Percentiles rank a stretch among this genome's conserved stretches.
Evolutionary conservation across 108 stramenopile genomes (phyloP).

Genomic region (Skeletonema potamos): DNA sequence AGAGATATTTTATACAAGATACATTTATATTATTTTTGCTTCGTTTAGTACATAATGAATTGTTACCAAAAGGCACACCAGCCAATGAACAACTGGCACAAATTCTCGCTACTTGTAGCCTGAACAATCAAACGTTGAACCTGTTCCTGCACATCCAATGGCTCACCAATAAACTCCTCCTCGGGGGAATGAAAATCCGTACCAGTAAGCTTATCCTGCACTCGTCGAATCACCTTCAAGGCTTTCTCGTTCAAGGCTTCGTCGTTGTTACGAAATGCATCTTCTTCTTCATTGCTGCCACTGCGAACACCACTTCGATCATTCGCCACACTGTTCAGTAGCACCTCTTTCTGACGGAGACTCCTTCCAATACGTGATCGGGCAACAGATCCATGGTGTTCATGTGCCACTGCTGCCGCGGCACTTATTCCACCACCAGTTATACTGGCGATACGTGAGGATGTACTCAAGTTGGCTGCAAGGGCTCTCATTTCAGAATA

Average conservation of each 20-base stretch:
- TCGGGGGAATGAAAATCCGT: conserved; percentile 86
- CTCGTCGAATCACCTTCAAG: conserved; percentile 92
- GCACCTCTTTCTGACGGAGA: conserved; percentile 60
- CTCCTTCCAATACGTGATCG: conserved; percentile 70
- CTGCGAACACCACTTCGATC: neutral
- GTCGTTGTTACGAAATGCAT: conserved; percentile 59
- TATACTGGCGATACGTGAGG: conserved; percentile 69
- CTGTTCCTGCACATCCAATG: conserved; percentile 91
- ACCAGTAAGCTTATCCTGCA: conserved; percentile 97
- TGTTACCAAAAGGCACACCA: conserved; percentile 96
- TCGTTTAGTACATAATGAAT: no score
- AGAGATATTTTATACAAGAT: neutral
- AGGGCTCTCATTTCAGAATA: conserved; percentile 72
- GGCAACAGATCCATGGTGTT: conserved; percentile 51
- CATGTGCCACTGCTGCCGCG: conserved; percentile 34
- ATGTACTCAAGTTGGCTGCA: conserved; percentile 65
- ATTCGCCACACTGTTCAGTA: conserved; percentile 4
- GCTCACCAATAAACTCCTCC: conserved; percentile 33
- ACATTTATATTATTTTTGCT: no score
- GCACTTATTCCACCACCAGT: conserved; percentile 46
- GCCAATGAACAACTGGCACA: conserved; percentile 95
- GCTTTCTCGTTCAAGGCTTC: conserved; percentile 95
- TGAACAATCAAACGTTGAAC: conserved; percentile 96
- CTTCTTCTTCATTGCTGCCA: conserved; percentile 26
- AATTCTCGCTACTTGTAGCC: conserved; percentile 94